Evolutionary conservation across 2,329 filamentous ascomycete species (phyloP).

Genomic region (Pseudogymnoascus sp.): DNA sequence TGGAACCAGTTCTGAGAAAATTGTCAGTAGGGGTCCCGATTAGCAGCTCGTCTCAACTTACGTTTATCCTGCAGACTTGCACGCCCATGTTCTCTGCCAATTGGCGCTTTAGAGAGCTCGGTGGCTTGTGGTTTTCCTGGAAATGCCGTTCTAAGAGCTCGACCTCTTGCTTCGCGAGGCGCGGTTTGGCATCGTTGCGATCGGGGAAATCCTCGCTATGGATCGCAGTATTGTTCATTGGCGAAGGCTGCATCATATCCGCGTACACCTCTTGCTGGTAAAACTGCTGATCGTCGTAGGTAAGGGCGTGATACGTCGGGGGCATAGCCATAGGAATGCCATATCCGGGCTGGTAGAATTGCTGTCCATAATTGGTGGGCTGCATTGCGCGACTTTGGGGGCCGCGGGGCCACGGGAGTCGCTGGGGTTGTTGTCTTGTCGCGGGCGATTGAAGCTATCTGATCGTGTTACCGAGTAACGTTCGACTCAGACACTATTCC

Average conservation of each 20-base stretch:
- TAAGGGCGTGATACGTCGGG: neutral
- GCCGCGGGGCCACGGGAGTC: neutral
- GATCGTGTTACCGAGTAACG: neutral
- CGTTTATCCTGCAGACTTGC: slow-evolving; percentile 58
- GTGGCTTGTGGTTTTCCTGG: slow-evolving; percentile 56
- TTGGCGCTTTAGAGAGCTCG: slow-evolving; percentile 52
- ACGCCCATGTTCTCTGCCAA: slow-evolving; percentile 55
- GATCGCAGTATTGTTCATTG: neutral
- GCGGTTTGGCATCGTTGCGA: slow-evolving; percentile 40
- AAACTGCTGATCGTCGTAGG: neutral
- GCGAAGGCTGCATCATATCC: slow-evolving; percentile 4
- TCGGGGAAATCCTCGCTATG: slow-evolving; percentile 6
- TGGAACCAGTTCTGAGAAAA: slow-evolving; percentile 56
- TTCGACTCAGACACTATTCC: slow-evolving; percentile 1
- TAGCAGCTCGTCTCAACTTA: slow-evolving; percentile 29
- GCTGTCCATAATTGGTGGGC: neutral
- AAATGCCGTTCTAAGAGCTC: slow-evolving; percentile 54
- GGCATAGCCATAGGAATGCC: neutral
- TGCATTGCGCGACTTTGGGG: neutral
- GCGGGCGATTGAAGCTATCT: neutral
- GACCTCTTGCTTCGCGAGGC: slow-evolving; percentile 52
- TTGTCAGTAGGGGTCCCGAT: slow-evolving; percentile 25
- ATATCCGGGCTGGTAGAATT: neutral
- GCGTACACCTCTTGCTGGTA: neutral
- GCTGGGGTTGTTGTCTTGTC: neutral